phyloP scores from a whole-genome alignment of 352 stramenopile genomes.

The Globisporangium radiosum region DNA sequence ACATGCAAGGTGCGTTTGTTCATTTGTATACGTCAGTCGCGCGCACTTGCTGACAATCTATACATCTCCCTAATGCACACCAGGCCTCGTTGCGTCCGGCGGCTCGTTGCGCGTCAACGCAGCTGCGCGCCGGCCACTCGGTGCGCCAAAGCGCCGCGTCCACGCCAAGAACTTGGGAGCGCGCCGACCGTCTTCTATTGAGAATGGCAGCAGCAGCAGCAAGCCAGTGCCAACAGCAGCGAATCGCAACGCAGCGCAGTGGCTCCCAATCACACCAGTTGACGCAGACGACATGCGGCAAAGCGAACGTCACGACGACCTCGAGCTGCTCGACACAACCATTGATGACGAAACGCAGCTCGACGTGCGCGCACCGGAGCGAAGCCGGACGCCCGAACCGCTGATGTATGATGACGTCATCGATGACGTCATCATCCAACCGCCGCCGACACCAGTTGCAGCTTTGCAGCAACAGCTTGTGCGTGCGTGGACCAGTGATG shows the following conservation, averaged over 20 bases:
- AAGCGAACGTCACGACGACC: slow-evolving; percentile 20
- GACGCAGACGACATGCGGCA: slow-evolving; percentile 30
- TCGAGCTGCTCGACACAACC: slow-evolving; percentile 41
- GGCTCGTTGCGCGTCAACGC: slow-evolving; percentile 44
- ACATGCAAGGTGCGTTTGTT: slow-evolving; percentile 46
- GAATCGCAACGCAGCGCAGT: slow-evolving; percentile 19
- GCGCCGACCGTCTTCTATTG: slow-evolving; percentile 22
- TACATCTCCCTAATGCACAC: background rate
- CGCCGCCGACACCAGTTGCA: background rate
- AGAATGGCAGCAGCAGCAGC: slow-evolving; percentile 19
- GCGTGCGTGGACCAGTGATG: background rate
- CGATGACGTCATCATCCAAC: slow-evolving; percentile 8
- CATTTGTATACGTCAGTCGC: too few species aligned
- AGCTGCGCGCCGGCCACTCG: slow-evolving; percentile 26
- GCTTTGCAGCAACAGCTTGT: background rate
- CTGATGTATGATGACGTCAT: slow-evolving; percentile 17
- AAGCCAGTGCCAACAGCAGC: background rate
- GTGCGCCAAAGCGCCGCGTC: slow-evolving; percentile 26
- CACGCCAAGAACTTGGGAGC: slow-evolving; percentile 33
- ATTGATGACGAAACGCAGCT: slow-evolving; percentile 43
- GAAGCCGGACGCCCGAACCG: slow-evolving; percentile 51
- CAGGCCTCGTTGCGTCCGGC: slow-evolving; percentile 45
- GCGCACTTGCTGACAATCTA: background rate
- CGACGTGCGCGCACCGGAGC: slow-evolving; percentile 44
- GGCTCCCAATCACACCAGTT: slow-evolving; percentile 32